Evolutionary conservation across 2,329 filamentous ascomycete species (phyloP), one percentile per base, ranked within the genome.

Genomic region (Fusarium aywerte): DNA sequence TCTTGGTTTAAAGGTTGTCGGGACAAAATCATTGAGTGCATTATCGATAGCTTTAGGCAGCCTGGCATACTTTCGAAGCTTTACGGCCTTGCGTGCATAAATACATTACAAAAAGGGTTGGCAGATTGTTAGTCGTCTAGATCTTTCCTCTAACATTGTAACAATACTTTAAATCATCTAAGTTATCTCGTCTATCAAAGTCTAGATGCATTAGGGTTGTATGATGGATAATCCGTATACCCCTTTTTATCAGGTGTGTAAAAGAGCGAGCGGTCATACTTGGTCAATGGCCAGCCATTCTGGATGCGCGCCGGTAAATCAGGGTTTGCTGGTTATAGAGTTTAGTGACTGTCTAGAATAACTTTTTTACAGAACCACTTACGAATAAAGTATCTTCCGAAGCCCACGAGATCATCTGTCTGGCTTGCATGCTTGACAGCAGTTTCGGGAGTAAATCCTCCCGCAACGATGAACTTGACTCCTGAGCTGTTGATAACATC

Each of bases 361-460:
- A n/a, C 16, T 31, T 47, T 48, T 29, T 31, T 25, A 42, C 7
- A 1, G 21, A 4, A 13, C 7, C 13, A 35, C 59, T 55, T 43
- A 72, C 70, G 71, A 35, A 79, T 68, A 23, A 77, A 78, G 54
- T 73, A 70, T 18, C 77, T 65, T 5, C 76, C 77, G 67, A 78
- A 78, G 0, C 73, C 72, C 15, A 80, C 73, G 7, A 77, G 70
- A 7, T 80, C 72, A 10, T 78, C 74, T 12, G 75, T 73, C 27
- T 75, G 67, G 16, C 75, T 74, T 3, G 78, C 75, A 5, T 76
- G 69, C 27, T 48, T 63, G 33, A 62, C 49, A 4, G 79, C 79
- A 5, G 57, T 62, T 10, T 74, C 75, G 2, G 75, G 56, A 3
- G 58, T 70, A 23, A 76, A 79, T 0, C 78, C 78, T 20, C 79